Percentiles rank a stretch among this genome's conserved stretches.
Evolutionary conservation across 2,329 filamentous ascomycete genomes (phyloP).

Genomic region (Pseudopithomyces chartarum): DNA sequence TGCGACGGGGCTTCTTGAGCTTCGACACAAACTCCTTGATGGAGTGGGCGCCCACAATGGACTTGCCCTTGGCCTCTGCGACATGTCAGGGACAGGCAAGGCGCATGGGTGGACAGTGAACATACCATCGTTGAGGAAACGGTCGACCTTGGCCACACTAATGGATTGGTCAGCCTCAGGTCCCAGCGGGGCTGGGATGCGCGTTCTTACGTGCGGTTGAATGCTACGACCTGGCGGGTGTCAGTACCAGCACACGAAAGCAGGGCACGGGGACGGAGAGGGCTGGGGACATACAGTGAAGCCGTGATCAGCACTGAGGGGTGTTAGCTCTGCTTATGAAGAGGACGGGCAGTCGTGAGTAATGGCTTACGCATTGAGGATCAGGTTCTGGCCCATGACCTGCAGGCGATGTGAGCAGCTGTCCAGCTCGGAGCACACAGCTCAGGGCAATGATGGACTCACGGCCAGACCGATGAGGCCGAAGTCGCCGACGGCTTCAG

Average conservation of each 20-base stretch:
- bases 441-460: constrained; percentile 20
- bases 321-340: constrained; percentile 32
- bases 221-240: constrained; percentile 70
- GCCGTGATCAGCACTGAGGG: constrained; percentile 59
- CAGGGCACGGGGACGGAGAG: neutral
- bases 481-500: constrained; percentile 55
- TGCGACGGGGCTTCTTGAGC: constrained; percentile 94
- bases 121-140: constrained; percentile 75
- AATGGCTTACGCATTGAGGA: constrained; percentile 56
- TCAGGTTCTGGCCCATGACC: constrained; percentile 60
- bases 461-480: constrained; percentile 59
- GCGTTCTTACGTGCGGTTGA: constrained; percentile 77
- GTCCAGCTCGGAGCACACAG: neutral
- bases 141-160: constrained; percentile 90
- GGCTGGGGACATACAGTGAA: constrained; percentile 69
- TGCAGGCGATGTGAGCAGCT: constrained; percentile 28
- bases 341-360: constrained; percentile 13
- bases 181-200: neutral
- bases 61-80: constrained; percentile 71
- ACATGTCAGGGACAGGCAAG: constrained; percentile 28
- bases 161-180: constrained; percentile 26
- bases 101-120: constrained; percentile 48
- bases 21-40: constrained; percentile 94
- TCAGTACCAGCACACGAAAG: constrained; percentile 17
- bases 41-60: constrained; percentile 89